Evolutionary conservation across 805 yeast genomes (phyloP), one percentile per base, ranked within the genome.

Genomic region (Kuraishia floccosa): DNA sequence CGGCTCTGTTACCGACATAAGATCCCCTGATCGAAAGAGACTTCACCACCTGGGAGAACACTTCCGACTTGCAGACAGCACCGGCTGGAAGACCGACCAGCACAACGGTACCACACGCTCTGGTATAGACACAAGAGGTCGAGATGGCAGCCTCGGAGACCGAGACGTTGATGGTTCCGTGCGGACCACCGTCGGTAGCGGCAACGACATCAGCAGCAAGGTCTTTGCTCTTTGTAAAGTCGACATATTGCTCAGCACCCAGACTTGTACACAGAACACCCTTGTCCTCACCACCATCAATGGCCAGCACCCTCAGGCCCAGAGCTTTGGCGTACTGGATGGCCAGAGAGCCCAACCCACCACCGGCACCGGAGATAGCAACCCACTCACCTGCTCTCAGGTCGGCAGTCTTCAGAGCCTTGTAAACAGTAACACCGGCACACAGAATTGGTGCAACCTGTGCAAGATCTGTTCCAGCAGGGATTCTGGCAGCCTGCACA

Each of bases 341-440:
- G 34, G 84, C 85, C 41, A 79, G 57, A 24, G 83, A 62, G 49
- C 87, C 89, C 54, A 79, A 67, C 49, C 89, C 87, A 54, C 87
- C 87, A 54, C 74, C 82, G 39, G 85, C 86, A 60, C 89, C 87
- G 35, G 84, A 72, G 37, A 79, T 62, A 37, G 74, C 72, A 41
- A 76, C 80, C 77, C 79, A 78, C 54, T 79, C 73, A 49, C 89
- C 86, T 15, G 86, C 47, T 30, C 37, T 41, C 41, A 63, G 51
- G 32, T 56, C 50, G 34, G 71, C 68, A 6, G 70, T 64, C 57
- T 65, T 65, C 41, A 65, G 53, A 21, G 71, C 72, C 54, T 65
- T 65, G 61, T 65, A 65, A 25, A 65, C 71, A 33, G 72, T 65
- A 50, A 65, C 58, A 49, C 72, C 72, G 9, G 71, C 72, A 55